These are phyloP conservation scores for Salix koriyanagi DNA, from an alignment of 345 rosid species.

Conservation along the genomic window DNA sequence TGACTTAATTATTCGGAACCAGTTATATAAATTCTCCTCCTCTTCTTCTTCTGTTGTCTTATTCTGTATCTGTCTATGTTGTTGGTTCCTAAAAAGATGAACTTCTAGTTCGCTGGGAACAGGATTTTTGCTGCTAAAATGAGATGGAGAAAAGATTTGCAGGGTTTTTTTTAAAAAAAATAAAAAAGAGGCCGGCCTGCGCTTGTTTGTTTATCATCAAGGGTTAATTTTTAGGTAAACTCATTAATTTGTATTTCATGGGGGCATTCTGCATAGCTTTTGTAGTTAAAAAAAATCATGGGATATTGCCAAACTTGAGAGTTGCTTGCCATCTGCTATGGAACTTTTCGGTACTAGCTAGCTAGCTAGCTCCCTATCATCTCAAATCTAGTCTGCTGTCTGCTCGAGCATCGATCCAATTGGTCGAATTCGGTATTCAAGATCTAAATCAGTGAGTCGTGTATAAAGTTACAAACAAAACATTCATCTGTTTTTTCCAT, in stretches of 20 bases:
- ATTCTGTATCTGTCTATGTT: too few relatives aligned
- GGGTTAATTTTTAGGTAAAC: too few relatives aligned
- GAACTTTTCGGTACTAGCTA: background rate
- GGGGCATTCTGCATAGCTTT: background rate
- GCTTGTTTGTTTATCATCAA: background rate
- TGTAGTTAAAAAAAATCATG: too few relatives aligned
- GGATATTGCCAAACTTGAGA: conserved; percentile 5
- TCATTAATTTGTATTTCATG: background rate
- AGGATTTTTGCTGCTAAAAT: too few relatives aligned
- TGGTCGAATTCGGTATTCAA: conserved; percentile 3
- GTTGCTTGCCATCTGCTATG: background rate
- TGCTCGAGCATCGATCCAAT: background rate
- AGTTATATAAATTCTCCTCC: too few relatives aligned
- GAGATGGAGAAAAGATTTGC: too few relatives aligned
- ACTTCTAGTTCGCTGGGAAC: too few relatives aligned
- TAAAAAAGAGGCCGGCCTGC: background rate
- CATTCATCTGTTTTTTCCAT: background rate
- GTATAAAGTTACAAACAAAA: background rate
- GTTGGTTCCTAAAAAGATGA: too few relatives aligned
- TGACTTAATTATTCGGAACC: too few relatives aligned
- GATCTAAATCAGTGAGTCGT: background rate
- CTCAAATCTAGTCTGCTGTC: conserved; percentile 7
- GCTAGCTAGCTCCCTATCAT: background rate
- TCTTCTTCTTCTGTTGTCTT: too few relatives aligned
- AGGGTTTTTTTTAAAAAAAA: too few relatives aligned